A percentile compares a stretch with the other conserved stretches of the same genome.
Conservation (phyloP, 495 filamentous ascomycete species). For the Cenococcum geophilum region DNA sequence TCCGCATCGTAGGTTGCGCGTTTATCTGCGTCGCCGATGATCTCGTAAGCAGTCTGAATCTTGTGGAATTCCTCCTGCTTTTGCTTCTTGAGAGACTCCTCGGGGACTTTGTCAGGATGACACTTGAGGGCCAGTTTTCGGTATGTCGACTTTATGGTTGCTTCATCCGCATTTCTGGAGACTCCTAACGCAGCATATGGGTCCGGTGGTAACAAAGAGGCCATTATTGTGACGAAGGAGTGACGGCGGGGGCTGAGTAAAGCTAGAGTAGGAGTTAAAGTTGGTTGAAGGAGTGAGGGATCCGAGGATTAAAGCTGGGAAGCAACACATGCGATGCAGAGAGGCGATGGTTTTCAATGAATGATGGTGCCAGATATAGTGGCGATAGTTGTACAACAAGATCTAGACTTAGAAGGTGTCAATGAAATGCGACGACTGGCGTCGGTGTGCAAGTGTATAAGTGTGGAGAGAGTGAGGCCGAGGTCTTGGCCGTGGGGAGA, state of each 20-base stretch:
- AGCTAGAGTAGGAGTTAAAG: conserved; percentile 1
- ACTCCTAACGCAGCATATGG: conserved; percentile 81
- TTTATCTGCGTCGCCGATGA: conserved; percentile 71
- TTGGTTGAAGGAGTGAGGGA: conserved; percentile 2
- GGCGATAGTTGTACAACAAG: background rate
- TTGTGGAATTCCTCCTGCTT: conserved; percentile 85
- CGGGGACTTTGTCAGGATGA: conserved; percentile 92
- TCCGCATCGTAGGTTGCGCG: conserved; percentile 72
- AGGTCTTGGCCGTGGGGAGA: background rate
- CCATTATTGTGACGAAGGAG: conserved; percentile 48
- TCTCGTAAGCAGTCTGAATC: conserved; percentile 89
- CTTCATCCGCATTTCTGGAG: conserved; percentile 61
- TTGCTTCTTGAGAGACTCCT: conserved; percentile 57
- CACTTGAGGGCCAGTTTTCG: conserved; percentile 89
- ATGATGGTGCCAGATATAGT: background rate
- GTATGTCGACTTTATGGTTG: conserved; percentile 73
- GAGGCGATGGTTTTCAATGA: background rate
- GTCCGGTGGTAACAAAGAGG: conserved; percentile 58
- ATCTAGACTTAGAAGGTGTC: background rate
- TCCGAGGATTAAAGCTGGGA: background rate
- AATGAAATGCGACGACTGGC: background rate
- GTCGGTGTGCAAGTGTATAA: background rate
- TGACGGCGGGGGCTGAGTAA: background rate
- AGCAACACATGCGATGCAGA: conserved; percentile 18
- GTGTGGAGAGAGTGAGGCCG: background rate